phyloP scores from a whole-genome alignment of 2,329 filamentous ascomycete genomes.

The Xylaria sp. region DNA sequence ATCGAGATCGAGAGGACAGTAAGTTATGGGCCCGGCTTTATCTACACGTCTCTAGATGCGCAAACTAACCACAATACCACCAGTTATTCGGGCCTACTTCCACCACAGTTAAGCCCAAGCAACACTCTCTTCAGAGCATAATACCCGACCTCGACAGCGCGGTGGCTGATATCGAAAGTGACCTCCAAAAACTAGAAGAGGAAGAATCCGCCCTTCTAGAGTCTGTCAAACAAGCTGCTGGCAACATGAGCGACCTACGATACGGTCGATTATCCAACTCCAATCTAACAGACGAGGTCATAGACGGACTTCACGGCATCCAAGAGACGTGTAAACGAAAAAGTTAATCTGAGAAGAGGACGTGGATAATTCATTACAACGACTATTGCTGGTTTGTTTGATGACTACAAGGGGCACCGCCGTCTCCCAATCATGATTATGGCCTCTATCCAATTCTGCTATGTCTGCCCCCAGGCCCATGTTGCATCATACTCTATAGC shows the following conservation, averaged over 20 bases:
- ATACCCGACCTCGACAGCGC: slow-evolving; percentile 76
- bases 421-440: neutral
- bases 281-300: slow-evolving; percentile 71
- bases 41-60: neutral
- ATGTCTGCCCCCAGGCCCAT: neutral
- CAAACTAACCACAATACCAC: slow-evolving; percentile 35
- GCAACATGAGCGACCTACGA: slow-evolving; percentile 81
- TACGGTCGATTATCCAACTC: slow-evolving; percentile 79
- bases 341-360: slow-evolving; percentile 45
- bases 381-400: slow-evolving; percentile 26
- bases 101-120: slow-evolving; percentile 56
- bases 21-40: slow-evolving; percentile 44
- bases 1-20: slow-evolving; percentile 70
- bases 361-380: slow-evolving; percentile 39
- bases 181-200: slow-evolving; percentile 72
- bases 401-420: neutral
- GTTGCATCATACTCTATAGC: slow-evolving; percentile 4
- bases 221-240: slow-evolving; percentile 72
- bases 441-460: neutral
- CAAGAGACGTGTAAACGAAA: slow-evolving; percentile 70
- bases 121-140: slow-evolving; percentile 72
- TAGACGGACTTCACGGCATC: slow-evolving; percentile 72
- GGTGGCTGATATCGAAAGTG: slow-evolving; percentile 70
- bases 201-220: slow-evolving; percentile 70
- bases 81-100: slow-evolving; percentile 68